Percentiles rank a stretch among this genome's conserved stretches.
These are phyloP conservation scores for Aquanectria penicillioides DNA, from an alignment of 2,329 filamentous ascomycete genomes.

Conservation along the genomic window DNA sequence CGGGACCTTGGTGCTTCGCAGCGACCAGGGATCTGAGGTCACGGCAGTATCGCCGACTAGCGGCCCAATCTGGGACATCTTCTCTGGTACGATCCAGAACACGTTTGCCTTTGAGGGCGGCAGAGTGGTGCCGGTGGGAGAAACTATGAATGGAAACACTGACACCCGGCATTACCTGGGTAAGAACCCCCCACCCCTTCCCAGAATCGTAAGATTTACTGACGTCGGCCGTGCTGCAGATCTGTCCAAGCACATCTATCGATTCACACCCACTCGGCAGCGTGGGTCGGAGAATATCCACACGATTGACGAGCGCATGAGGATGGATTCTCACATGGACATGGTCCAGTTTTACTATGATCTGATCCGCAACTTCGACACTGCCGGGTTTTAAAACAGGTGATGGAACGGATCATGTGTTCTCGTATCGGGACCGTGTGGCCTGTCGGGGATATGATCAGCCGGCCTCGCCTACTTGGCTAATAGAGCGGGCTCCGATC, in stretches of 20 bases:
- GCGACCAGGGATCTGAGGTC: constrained; percentile 53
- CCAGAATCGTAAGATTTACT: not conserved
- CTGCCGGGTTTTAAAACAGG: constrained; percentile 42
- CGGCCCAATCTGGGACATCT: constrained; percentile 54
- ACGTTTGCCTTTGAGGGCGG: constrained; percentile 56
- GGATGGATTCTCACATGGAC: constrained; percentile 51
- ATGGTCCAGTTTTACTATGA: constrained; percentile 56
- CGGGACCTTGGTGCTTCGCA: constrained; percentile 53
- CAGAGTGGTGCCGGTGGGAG: constrained; percentile 62
- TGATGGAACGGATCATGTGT: not conserved
- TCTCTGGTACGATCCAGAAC: constrained; percentile 62
- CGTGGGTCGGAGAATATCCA: constrained; percentile 47
- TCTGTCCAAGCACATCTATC: constrained; percentile 49
- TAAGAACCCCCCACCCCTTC: constrained; percentile 26
- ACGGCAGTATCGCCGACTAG: constrained; percentile 67
- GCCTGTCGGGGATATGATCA: not conserved
- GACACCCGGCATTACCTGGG: constrained; percentile 55
- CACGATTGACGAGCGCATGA: constrained; percentile 54
- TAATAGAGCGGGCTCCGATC: too few relatives aligned
- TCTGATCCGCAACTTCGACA: constrained; percentile 57
- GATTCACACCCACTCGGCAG: constrained; percentile 53
- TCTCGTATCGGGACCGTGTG: too few relatives aligned
- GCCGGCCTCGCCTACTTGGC: not conserved
- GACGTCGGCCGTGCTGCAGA: constrained; percentile 26
- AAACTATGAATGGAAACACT: constrained; percentile 56